Percentiles rank a stretch among this genome's conserved stretches.
Evolutionary conservation across 352 stramenopile genomes (phyloP).

Genomic region (Phytopythium chamaehyphon): DNA sequence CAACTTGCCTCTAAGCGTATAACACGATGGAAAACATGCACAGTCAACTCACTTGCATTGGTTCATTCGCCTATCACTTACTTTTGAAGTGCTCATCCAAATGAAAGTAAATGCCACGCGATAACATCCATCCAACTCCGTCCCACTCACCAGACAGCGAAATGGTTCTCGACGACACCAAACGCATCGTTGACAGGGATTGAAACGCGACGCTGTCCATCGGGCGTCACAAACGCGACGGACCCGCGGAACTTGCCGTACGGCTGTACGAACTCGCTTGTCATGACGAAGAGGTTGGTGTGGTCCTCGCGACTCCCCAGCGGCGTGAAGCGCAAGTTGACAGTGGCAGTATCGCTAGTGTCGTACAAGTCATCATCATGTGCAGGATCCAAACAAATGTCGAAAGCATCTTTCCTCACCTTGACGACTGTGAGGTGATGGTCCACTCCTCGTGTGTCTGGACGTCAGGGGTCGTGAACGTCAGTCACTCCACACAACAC

Average conservation of each 20-base stretch:
- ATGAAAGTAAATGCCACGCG: too few relatives aligned
- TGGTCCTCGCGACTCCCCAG: constrained; percentile 28
- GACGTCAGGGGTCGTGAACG: too few relatives aligned
- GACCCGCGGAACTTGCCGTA: constrained; percentile 24
- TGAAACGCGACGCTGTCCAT: constrained; percentile 7
- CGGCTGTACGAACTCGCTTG: constrained; percentile 42
- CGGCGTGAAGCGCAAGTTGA: constrained; percentile 29
- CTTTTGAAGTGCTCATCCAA: too few relatives aligned
- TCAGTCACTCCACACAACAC: constrained; percentile 5
- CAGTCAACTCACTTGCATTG: too few relatives aligned
- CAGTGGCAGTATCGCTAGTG: constrained; percentile 6
- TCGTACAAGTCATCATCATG: too few relatives aligned
- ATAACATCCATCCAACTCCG: too few relatives aligned
- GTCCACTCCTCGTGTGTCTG: too few relatives aligned
- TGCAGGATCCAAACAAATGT: too few relatives aligned
- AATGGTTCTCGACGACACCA: constrained; percentile 40
- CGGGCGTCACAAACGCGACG: constrained; percentile 6
- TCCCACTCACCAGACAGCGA: constrained; percentile 26
- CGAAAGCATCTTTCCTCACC: too few relatives aligned
- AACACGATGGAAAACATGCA: too few relatives aligned
- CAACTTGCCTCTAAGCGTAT: constrained; percentile 1
- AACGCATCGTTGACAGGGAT: constrained; percentile 30
- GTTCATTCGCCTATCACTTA: too few relatives aligned
- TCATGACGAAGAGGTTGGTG: constrained; percentile 23
- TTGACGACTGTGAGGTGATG: too few relatives aligned